Evolutionary conservation across 1,139 yeast species (phyloP), one percentile per base, ranked within the genome.

Genomic region (Hansenula sp.): DNA sequence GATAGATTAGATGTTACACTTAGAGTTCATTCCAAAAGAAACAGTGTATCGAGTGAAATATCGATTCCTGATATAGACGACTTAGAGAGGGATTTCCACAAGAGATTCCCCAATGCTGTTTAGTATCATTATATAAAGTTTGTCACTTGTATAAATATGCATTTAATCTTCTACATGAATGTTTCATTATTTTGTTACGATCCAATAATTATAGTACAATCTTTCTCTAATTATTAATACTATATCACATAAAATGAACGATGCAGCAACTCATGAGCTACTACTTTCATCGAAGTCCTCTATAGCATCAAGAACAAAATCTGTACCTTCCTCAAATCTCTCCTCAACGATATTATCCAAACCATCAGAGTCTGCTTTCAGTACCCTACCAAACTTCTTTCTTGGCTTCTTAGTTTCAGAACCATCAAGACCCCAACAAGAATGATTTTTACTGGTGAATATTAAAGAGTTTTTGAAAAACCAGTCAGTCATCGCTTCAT

Each of bases 401-500:
- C 97, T 77, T 33, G 96, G 96, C 58, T 84, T 77, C 59, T 87
- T 89, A 40, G 72, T 72, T 41, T 72, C 76, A 42, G 74, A 72
- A 8, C 65, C 67, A 40, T 69, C 61, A 33, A 60, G 60, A 24
- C 77, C 84, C 96, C 96, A 90, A 53, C 94, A 84, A 4, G 85
- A 71, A 60, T 91, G 95, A 48, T 74, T 75, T 43, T 74, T 70
- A 46, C 90, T 77, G 8, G 96, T 79, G 62, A 91, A 90, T 1
- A 93, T 77, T 25, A 91, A 77, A 1, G 97, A 88, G 55, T 88
- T 86, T 52, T 83, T 83, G 66, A 83, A 90, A 62, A 82, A 93
- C 97, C 98, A 91, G 57, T 90, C 96, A 17, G 87, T 78, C 70
- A 87, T 76, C 27, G 86, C 79, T 63, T 93, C 98, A 63, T 91